phyloP scores from a whole-genome alignment of 805 yeast species.

The Saturnispora silvae region DNA sequence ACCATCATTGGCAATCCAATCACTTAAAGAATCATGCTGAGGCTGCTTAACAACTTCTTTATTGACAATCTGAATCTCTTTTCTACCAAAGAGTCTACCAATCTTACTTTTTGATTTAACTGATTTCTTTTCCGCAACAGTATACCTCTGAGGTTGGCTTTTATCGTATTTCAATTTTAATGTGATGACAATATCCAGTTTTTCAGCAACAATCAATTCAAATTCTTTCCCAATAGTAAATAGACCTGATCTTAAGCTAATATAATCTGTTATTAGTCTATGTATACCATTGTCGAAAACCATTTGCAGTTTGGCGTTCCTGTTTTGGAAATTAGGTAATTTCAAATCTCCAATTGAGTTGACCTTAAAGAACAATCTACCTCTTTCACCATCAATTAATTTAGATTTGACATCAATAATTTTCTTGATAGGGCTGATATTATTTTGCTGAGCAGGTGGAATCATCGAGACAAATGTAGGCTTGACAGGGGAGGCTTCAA shows the following conservation, averaged over 20 bases:
- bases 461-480: neutral
- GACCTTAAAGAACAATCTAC: slow-evolving; percentile 44
- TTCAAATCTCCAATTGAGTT: slow-evolving; percentile 34
- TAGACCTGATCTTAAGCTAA: slow-evolving; percentile 23
- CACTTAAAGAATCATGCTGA: slow-evolving; percentile 47
- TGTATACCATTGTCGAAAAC: slow-evolving; percentile 76
- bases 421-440: slow-evolving; percentile 5
- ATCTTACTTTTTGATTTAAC: slow-evolving; percentile 24
- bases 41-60: slow-evolving; percentile 42
- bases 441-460: neutral
- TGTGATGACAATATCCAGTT: slow-evolving; percentile 58
- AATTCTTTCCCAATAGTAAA: slow-evolving; percentile 59
- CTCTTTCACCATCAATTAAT: slow-evolving; percentile 28
- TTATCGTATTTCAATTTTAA: slow-evolving; percentile 53
- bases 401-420: slow-evolving; percentile 4
- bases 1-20: slow-evolving; percentile 71
- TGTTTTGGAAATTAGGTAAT: slow-evolving; percentile 36
- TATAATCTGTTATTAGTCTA: slow-evolving; percentile 48
- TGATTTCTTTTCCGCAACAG: slow-evolving; percentile 43
- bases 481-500: slow-evolving; percentile 7
- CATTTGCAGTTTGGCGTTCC: slow-evolving; percentile 39
- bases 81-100: slow-evolving; percentile 26
- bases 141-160: slow-evolving; percentile 41
- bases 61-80: slow-evolving; percentile 37
- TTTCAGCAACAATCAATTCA: slow-evolving; percentile 55